Evolutionary conservation across 768 basidiomycete species (phyloP).

Genomic region (Boletus coccyginus): DNA sequence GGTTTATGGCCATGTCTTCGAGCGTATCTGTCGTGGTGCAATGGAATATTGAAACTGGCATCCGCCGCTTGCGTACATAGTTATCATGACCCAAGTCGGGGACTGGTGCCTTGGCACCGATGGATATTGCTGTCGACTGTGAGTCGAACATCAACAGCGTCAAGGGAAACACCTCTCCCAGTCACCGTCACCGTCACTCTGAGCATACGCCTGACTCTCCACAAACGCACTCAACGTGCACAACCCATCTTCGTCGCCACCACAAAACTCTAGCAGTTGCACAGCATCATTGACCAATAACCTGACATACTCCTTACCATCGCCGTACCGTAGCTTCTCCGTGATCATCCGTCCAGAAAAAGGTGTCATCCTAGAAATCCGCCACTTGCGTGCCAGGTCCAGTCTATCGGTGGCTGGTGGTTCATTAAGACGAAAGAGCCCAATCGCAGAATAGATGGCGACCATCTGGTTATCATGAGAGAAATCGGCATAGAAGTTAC

Average conservation of each 20-base stretch:
- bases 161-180: constrained; percentile 59
- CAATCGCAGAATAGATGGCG: constrained; percentile 67
- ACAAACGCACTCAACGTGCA: constrained; percentile 68
- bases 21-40: too few species aligned
- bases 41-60: too few species aligned
- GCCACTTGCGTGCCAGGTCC: constrained; percentile 43
- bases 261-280: constrained; percentile 62
- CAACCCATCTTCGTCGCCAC: constrained; percentile 49
- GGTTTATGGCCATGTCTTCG: too few species aligned
- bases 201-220: constrained; percentile 66
- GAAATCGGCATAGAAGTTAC: constrained; percentile 74
- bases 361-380: constrained; percentile 60
- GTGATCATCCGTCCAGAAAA: constrained; percentile 74
- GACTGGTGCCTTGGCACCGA: too few species aligned
- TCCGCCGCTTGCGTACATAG: too few species aligned
- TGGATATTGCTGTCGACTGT: too few species aligned
- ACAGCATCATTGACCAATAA: constrained; percentile 78
- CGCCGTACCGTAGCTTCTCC: constrained; percentile 58
- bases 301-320: constrained; percentile 50
- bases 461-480: constrained; percentile 87
- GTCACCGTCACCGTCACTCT: constrained; percentile 65
- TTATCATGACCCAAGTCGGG: too few species aligned
- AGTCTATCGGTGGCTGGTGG: constrained; percentile 14
- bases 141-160: background rate
- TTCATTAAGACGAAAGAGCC: constrained; percentile 41